Base-by-base conservation (phyloP, 176 grass and related monocot genomes). In the Paspalum vaginatum region DNA sequence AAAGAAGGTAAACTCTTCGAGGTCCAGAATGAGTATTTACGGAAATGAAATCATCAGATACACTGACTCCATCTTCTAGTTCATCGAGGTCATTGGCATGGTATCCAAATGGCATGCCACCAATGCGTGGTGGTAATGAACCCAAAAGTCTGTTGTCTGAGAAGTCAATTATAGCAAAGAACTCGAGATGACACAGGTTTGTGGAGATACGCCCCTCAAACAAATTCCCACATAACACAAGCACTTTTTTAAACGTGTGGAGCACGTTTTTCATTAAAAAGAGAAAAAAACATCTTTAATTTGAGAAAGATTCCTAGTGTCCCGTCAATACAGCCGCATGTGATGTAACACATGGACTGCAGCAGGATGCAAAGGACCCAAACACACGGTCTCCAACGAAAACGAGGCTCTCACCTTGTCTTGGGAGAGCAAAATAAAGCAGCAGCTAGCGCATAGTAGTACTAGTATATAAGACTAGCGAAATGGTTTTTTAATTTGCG, bases 101-200 rank as follows among this genome's bases (percentile, higher is more conserved):
- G 7, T 15, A 6, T 55, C 26, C 39, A 37, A 64, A 72, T 9
- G 46, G n/a, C 7, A 88, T 66, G 9, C 24, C 8, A 65, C 68
- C 70, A 67, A 88, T 43, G 44, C 85, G 83, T 25, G 64, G 41
- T 10, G 79, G 79, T 39, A 88, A 47, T 18, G 61, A 16, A 22
- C 75, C 60, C 0, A 10, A 56, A 65, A 88, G 46, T 21, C 18
- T 79, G 25, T 88, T 83, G 8, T 83, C 37, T 3, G 81, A 84
- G 0, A 84, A 11, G 13, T 88, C 86, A 0, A 84, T 16, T 32
- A 88, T 51, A 0, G 0, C 52, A 0, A 75, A 53, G 21, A 11
- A 53, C 0, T 44, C 6, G 1, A 88, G 64, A 6, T 45, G 9
- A 13, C 75, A 88, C 6, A 88, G 5, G 4, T 59, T 20, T 43